phyloP scores from a whole-genome alignment of 495 filamentous ascomycete species.

The Staphylotrichum longicolle region DNA sequence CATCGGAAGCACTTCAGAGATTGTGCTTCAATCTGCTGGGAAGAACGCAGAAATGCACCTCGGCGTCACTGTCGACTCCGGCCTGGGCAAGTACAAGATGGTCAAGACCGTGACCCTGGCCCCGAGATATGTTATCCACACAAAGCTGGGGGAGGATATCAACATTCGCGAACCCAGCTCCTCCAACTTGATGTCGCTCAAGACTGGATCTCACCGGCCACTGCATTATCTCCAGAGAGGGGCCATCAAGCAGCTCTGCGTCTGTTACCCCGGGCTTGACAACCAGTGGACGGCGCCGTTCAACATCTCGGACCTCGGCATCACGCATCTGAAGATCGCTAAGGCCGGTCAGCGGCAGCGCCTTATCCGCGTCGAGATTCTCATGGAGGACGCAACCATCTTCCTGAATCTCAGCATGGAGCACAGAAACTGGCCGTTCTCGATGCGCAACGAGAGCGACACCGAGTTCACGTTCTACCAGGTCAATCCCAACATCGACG shows the following conservation, averaged over 20 bases:
- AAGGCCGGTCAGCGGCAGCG: conserved; percentile 84
- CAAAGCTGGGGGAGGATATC: conserved; percentile 82
- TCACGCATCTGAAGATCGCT: conserved; percentile 87
- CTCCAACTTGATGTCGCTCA: conserved; percentile 72
- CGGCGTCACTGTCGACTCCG: conserved; percentile 82
- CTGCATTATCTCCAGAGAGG: conserved; percentile 80
- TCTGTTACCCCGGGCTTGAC: conserved; percentile 93
- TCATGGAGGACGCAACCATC: conserved; percentile 88
- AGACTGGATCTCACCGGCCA: conserved; percentile 72
- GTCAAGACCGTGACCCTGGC: conserved; percentile 93
- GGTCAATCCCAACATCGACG: conserved; percentile 65
- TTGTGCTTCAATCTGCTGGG: conserved; percentile 68
- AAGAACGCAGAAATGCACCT: conserved; percentile 82
- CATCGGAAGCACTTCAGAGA: conserved; percentile 88
- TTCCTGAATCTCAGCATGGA: conserved; percentile 90
- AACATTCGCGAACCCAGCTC: conserved; percentile 86
- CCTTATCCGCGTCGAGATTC: conserved; percentile 80
- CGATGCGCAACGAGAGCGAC: conserved; percentile 96
- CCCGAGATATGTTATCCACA: conserved; percentile 91
- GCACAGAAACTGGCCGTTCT: conserved; percentile 94
- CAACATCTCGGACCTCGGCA: conserved; percentile 91
- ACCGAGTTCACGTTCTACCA: conserved; percentile 95
- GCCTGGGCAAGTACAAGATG: conserved; percentile 95
- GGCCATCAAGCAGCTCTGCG: conserved; percentile 78
- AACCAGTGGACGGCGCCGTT: conserved; percentile 98